Evolutionary conservation across 192 early-diverging fungal genomes (phyloP), one percentile per base, ranked within the genome.

Genomic region (Jimgerdemannia lactiflua): DNA sequence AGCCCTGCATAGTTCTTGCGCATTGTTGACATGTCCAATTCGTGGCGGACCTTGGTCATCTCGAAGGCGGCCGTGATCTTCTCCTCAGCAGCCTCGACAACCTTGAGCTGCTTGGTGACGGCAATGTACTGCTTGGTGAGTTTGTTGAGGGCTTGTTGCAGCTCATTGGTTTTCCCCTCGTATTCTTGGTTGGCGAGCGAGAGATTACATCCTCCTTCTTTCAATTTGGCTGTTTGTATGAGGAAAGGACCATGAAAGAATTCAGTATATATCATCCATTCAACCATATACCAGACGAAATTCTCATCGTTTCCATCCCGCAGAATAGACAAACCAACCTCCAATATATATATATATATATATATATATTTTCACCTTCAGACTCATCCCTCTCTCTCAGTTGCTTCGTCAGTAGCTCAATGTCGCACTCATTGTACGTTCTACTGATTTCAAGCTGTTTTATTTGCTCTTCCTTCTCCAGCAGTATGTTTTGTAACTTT

Each of bases 321-420:
- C 29, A 29, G 29, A 29, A 29, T 29, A 29, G 29, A 29, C 29
- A 29, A 29, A 29, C 29, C 29, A 40, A 39, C 41, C 29, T 18
- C 65, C 20, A 59, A 10, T 44, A 68, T 71, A 43, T n/a, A n/a
- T n/a, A n/a, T n/a, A n/a, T n/a, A n/a, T n/a, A n/a, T n/a, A n/a
- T n/a, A n/a, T n/a, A n/a, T n/a, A n/a, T n/a, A n/a, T n/a, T n/a
- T 39, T 66, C 84, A 90, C 88, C 86, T 83, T 90, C 85, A 70
- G 72, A 83, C 73, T 90, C 88, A 77, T 90, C 85, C 9, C 83
- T 80, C 49, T 83, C 79, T 20, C 86, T 78, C 17, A 87, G 67
- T 70, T 88, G 85, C 67, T 86, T 86, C 64, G 80, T 74, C 66
- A 87, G 74, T 3, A 76, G 71, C 65, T 90, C 88, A 69, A 83